Evolutionary conservation across 768 basidiomycete species (phyloP).

Genomic region (Naganishia friedmannii): DNA sequence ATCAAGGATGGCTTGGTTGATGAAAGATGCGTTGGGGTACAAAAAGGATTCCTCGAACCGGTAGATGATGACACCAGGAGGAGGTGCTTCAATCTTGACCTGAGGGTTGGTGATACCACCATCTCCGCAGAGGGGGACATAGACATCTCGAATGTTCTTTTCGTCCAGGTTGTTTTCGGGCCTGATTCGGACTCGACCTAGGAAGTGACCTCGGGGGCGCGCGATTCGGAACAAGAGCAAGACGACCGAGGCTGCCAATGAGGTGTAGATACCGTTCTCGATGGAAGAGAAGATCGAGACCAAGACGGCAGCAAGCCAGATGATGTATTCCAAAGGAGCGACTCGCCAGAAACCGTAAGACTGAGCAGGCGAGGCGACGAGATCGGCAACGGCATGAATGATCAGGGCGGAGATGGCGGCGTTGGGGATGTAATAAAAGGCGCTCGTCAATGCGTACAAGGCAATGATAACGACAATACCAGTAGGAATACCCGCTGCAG

Average conservation of each 20-base stretch:
- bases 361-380: slow-evolving; percentile 77
- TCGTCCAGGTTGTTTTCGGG: slow-evolving; percentile 49
- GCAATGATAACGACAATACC: slow-evolving; percentile 87
- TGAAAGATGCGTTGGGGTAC: slow-evolving; percentile 54
- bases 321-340: slow-evolving; percentile 85
- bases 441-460: slow-evolving; percentile 85
- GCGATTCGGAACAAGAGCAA: slow-evolving; percentile 83
- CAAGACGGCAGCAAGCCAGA: slow-evolving; percentile 80
- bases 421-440: slow-evolving; percentile 68
- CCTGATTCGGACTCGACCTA: slow-evolving; percentile 69
- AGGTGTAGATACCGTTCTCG: slow-evolving; percentile 69
- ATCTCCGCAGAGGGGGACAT: slow-evolving; percentile 65
- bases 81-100: slow-evolving; percentile 70
- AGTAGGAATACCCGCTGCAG: slow-evolving; percentile 78
- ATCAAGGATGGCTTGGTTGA: slow-evolving; percentile 71
- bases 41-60: slow-evolving; percentile 86
- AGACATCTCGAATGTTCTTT: slow-evolving; percentile 65
- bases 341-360: slow-evolving; percentile 90
- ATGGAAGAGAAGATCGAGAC: slow-evolving; percentile 90
- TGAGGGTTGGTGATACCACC: slow-evolving; percentile 62
- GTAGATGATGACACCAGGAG: slow-evolving; percentile 85
- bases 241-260: slow-evolving; percentile 71
- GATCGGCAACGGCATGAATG: slow-evolving; percentile 75
- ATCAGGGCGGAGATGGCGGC: slow-evolving; percentile 80
- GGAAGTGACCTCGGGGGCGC: slow-evolving; percentile 81